Conservation (phyloP, 176 grass and related monocot species). For the Dendrocalamus sinicus region DNA sequence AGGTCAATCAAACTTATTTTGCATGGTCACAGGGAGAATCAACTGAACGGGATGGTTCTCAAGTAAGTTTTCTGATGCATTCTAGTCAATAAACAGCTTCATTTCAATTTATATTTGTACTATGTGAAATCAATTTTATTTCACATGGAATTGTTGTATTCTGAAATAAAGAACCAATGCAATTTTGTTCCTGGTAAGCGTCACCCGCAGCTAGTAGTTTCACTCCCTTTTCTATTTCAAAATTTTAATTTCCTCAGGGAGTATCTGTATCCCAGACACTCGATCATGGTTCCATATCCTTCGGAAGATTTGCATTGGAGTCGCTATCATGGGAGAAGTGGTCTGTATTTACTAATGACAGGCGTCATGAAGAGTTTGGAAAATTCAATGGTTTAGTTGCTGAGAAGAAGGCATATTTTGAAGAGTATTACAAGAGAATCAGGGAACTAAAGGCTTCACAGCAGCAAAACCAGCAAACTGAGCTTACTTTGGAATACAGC, state of each 20-base stretch:
- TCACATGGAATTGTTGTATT: background rate
- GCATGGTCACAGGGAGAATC: constrained; percentile 82
- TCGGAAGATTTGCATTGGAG: constrained; percentile 89
- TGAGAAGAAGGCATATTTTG: constrained; percentile 97
- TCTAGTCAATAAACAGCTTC: background rate
- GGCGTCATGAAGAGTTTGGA: constrained; percentile 88
- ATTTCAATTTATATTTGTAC: constrained; percentile 15
- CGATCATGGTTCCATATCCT: constrained; percentile 94
- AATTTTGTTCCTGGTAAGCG: background rate
- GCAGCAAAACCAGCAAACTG: constrained; percentile 86
- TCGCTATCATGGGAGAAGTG: constrained; percentile 96
- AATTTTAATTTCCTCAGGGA: constrained; percentile 57
- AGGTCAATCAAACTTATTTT: constrained; percentile 85
- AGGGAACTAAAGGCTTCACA: constrained; percentile 80
- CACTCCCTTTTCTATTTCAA: constrained; percentile 37
- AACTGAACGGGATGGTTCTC: constrained; percentile 64
- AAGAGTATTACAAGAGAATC: constrained; percentile 92
- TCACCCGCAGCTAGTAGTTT: constrained; percentile 3
- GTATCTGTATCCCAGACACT: constrained; percentile 77
- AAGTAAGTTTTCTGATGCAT: constrained; percentile 49
- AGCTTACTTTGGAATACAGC: constrained; percentile 86
- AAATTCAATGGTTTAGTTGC: constrained; percentile 99
- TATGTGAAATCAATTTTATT: background rate
- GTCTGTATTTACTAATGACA: constrained; percentile 92
- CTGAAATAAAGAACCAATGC: background rate